These are phyloP conservation scores for Penicillium lividum DNA, from an alignment of 495 filamentous ascomycete genomes.

Conservation along the genomic window DNA sequence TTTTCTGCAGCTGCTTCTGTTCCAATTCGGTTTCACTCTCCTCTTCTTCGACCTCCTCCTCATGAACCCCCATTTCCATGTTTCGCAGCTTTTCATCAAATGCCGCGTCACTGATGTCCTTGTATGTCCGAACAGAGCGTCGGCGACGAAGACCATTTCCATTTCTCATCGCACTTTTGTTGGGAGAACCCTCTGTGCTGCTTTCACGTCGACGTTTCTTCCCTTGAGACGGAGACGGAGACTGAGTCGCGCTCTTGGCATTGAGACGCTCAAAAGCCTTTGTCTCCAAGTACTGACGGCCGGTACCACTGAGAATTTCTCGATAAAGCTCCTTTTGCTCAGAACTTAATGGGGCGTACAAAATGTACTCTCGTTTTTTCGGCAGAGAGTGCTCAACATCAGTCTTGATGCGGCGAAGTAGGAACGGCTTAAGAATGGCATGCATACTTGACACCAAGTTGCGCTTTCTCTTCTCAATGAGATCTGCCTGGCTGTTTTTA, in stretches of 20 bases:
- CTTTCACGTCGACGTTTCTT: slow-evolving; percentile 91
- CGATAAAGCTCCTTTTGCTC: slow-evolving; percentile 90
- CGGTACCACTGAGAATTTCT: slow-evolving; percentile 76
- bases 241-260: slow-evolving; percentile 81
- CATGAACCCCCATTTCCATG: slow-evolving; percentile 36
- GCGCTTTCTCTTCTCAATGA: slow-evolving; percentile 77
- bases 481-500: slow-evolving; percentile 92
- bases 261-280: slow-evolving; percentile 92
- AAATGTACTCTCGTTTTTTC: slow-evolving; percentile 99
- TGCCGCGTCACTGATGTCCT: slow-evolving; percentile 72
- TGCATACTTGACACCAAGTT: slow-evolving; percentile 87
- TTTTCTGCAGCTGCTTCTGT: slow-evolving; percentile 68
- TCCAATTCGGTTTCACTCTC: slow-evolving; percentile 55
- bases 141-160: slow-evolving; percentile 50
- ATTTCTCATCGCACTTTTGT: slow-evolving; percentile 75
- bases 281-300: slow-evolving; percentile 77
- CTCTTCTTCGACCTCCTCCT: slow-evolving; percentile 56
- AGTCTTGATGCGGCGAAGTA: slow-evolving; percentile 94
- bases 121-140: slow-evolving; percentile 62
- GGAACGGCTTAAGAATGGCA: slow-evolving; percentile 95
- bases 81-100: slow-evolving; percentile 70
- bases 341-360: slow-evolving; percentile 95
- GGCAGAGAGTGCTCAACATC: slow-evolving; percentile 95
- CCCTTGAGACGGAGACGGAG: slow-evolving; percentile 67
- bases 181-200: slow-evolving; percentile 78